These are phyloP conservation scores for Scheffersomyces ergatensis DNA, from an alignment of 805 yeast genomes.

Conservation along the genomic window DNA sequence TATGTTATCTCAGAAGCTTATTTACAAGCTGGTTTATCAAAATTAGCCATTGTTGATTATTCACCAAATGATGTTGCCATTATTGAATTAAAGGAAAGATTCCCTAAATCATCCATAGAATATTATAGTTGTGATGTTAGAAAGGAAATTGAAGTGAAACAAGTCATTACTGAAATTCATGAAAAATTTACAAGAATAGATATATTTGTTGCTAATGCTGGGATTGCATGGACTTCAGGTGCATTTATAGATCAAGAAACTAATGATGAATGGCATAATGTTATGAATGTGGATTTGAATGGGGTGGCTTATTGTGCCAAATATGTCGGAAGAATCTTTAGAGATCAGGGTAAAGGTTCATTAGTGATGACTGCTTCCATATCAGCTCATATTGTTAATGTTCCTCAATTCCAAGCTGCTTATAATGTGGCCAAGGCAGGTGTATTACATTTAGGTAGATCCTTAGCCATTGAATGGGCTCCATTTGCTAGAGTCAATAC, in stretches of 20 bases:
- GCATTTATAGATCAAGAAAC: slow-evolving; percentile 37
- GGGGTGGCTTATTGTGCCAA: slow-evolving; percentile 82
- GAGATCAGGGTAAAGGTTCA: slow-evolving; percentile 72
- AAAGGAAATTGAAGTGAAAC: slow-evolving; percentile 33
- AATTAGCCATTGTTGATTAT: slow-evolving; percentile 42
- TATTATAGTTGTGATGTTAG: slow-evolving; percentile 40
- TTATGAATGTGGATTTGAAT: slow-evolving; percentile 72
- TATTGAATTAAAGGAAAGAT: slow-evolving; percentile 20
- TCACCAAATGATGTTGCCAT: slow-evolving; percentile 26
- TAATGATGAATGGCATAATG: slow-evolving; percentile 63
- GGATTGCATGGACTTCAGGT: slow-evolving; percentile 48
- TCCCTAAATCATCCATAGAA: slow-evolving; percentile 30
- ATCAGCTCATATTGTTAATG: slow-evolving; percentile 84
- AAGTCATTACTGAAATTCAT: slow-evolving; percentile 28
- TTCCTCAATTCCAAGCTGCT: slow-evolving; percentile 83
- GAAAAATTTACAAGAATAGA: slow-evolving; percentile 35
- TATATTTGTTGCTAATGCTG: slow-evolving; percentile 47
- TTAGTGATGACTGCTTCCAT: slow-evolving; percentile 84
- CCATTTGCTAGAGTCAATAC: slow-evolving; percentile 78
- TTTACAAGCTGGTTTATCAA: slow-evolving; percentile 33
- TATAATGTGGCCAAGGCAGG: slow-evolving; percentile 89
- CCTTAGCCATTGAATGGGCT: slow-evolving; percentile 88
- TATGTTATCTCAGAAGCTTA: slow-evolving; percentile 33
- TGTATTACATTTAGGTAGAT: slow-evolving; percentile 68
- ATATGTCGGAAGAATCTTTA: slow-evolving; percentile 69